Conservation (phyloP, 2,329 filamentous ascomycete genomes). For the Diplodia intermedia region DNA sequence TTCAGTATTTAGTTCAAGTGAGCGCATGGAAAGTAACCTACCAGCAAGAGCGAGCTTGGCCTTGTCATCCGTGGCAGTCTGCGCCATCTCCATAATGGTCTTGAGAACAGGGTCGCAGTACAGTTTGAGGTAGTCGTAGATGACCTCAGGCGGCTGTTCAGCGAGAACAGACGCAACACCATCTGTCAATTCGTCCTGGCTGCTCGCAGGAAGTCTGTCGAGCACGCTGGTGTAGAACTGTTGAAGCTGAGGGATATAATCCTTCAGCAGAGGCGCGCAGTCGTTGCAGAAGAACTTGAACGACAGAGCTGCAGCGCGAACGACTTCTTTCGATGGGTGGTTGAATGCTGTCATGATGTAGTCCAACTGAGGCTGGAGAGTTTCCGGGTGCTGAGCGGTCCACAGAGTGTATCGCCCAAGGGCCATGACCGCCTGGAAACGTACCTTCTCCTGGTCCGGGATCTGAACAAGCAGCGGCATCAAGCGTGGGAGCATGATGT, state of each 20-base stretch:
- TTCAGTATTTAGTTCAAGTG: conserved; percentile 16
- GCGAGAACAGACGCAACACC: conserved; percentile 92
- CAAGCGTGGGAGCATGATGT: conserved; percentile 83
- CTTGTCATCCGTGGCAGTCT: conserved; percentile 81
- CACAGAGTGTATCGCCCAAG: conserved; percentile 96
- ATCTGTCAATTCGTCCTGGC: conserved; percentile 95
- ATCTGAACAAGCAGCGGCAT: conserved; percentile 95
- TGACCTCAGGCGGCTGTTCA: conserved; percentile 78
- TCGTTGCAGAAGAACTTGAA: conserved; percentile 98
- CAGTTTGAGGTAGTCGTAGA: conserved; percentile 85
- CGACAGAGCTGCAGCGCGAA: conserved; percentile 87
- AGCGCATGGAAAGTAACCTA: conserved; percentile 46
- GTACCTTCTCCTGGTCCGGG: conserved; percentile 94
- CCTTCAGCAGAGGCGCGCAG: conserved; percentile 84
- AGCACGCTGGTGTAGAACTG: conserved; percentile 90
- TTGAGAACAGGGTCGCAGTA: conserved; percentile 92
- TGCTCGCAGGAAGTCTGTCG: conserved; percentile 81
- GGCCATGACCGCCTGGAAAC: conserved; percentile 98
- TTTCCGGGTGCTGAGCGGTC: conserved; percentile 93
- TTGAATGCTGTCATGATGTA: conserved; percentile 95
- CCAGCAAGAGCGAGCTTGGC: conserved; percentile 85
- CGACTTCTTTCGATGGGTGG: conserved; percentile 85
- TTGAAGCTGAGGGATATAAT: conserved; percentile 85
- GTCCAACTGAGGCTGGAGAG: conserved; percentile 88
- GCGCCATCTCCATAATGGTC: conserved; percentile 84